Evolutionary conservation across 2,329 filamentous ascomycete genomes (phyloP), one percentile per base, ranked within the genome.

Genomic region (Hypomyces rosellus): DNA sequence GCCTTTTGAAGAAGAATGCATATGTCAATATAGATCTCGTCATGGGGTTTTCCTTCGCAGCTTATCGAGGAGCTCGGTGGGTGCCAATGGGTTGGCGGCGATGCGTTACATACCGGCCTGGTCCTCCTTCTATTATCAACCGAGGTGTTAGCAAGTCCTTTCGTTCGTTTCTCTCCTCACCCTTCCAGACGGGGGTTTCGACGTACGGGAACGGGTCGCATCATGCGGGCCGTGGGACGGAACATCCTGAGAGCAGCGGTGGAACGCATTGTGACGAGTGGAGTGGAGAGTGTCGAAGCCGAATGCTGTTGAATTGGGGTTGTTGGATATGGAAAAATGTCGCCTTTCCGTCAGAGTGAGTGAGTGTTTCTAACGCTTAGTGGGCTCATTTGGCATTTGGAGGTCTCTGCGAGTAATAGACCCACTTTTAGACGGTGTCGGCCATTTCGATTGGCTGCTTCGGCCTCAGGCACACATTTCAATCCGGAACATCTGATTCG

Each of bases 161-260:
- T 20, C 20, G 3, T 5, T 20, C 20, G n/a, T 54, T 54, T 52
- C 50, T 52, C 50, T 49, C 46, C 47, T 48, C 48, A 46, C 6
- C 5, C 12, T 39, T 18, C 20, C 25, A 22, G 12, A 30, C n/a
- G n/a, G n/a, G n/a, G 34, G 15, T 25, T 15, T 12, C 13, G 5
- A 30, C 15, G 75, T 76, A 92, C 89, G 63, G 88, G 88, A 65
- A 88, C 71, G 60, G 86, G 82, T 68, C 75, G 74, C 78, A 85
- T 79, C 79, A 84, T 78, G 72, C 80, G 80, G 69, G 72, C 72
- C 59, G 82, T 82, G 59, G 81, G 80, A 70, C 76, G 81, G 69
- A 84, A 80, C 79, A 86, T 84, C 65, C 80, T 77, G 65, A 89
- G 71, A 66, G 78, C 73, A 63, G 77, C 75, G 64, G 85, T 82